Percentiles rank a stretch among this genome's conserved stretches.
Evolutionary conservation across 2,329 filamentous ascomycete genomes (phyloP).

Genomic region (Mariannaea elegans): DNA sequence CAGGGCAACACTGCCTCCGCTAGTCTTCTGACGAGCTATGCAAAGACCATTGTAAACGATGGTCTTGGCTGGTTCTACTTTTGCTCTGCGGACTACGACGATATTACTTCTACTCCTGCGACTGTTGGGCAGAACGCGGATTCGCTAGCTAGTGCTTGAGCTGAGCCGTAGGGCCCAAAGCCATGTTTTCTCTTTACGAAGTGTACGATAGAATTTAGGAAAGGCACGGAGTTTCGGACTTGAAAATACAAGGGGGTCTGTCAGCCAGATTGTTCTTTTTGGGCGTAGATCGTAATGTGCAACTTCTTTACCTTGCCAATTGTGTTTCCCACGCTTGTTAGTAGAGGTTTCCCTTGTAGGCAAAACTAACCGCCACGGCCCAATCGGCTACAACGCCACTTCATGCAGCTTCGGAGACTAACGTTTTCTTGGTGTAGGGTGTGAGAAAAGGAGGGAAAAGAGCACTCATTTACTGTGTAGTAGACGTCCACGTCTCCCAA

Average conservation of each 20-base stretch:
- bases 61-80: constrained; percentile 20
- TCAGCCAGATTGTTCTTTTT: too few species aligned
- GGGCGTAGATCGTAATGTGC: too few species aligned
- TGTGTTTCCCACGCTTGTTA: too few species aligned
- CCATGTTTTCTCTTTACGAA: too few species aligned
- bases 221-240: too few species aligned
- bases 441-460: constrained; percentile 2
- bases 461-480: too few species aligned
- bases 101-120: constrained; percentile 7
- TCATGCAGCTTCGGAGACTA: neutral
- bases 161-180: too few species aligned
- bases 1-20: neutral
- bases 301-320: too few species aligned
- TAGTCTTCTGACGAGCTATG: constrained; percentile 3
- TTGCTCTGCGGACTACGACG: constrained; percentile 14
- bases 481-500: too few species aligned
- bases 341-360: constrained; percentile 2
- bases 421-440: neutral
- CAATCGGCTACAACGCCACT: constrained; percentile 5
- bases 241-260: too few species aligned
- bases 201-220: too few species aligned
- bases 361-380: constrained; percentile 8
- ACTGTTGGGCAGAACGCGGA: constrained; percentile 18
- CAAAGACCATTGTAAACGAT: neutral
- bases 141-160: neutral